A percentile compares a stretch with the other conserved stretches of the same genome.
Conservation (phyloP, 768 basidiomycete genomes). For the Panaeolus papilionaceus region DNA sequence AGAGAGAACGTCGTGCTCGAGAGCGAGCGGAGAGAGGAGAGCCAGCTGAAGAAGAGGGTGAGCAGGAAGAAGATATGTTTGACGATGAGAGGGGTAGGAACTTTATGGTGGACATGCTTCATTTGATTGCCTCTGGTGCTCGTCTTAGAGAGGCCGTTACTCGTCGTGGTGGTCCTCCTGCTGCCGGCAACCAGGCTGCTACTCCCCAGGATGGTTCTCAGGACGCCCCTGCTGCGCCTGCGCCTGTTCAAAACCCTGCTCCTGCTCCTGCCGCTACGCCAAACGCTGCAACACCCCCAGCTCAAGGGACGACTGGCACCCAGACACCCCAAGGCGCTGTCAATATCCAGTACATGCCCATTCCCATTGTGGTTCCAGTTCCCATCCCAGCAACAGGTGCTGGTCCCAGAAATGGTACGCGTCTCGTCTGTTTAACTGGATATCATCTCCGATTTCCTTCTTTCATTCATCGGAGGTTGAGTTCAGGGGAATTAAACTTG, state of each 20-base stretch:
- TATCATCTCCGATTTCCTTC: not conserved
- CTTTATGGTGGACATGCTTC: slow-evolving; percentile 13
- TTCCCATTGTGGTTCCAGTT: slow-evolving; percentile 23
- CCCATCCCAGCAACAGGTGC: not conserved
- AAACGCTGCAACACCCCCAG: slow-evolving; percentile 17
- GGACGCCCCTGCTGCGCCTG: not conserved
- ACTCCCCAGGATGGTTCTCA: not conserved
- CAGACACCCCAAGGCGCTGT: slow-evolving; percentile 19
- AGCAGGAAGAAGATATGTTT: not conserved
- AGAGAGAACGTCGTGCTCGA: slow-evolving; percentile 24
- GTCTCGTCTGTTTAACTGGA: not conserved
- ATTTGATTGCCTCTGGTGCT: slow-evolving; percentile 11
- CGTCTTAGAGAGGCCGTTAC: slow-evolving; percentile 6
- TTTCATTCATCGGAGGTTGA: not conserved
- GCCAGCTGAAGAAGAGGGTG: not conserved
- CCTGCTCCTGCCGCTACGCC: slow-evolving; percentile 16
- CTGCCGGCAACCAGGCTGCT: not conserved
- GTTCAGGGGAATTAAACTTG: not conserved
- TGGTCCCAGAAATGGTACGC: slow-evolving; percentile 6
- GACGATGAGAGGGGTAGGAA: slow-evolving; percentile 3
- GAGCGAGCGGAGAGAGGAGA: slow-evolving; percentile 15
- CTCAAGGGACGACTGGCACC: slow-evolving; percentile 3
- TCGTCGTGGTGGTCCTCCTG: slow-evolving; percentile 9
- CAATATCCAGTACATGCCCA: slow-evolving; percentile 21
- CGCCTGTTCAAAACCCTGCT: slow-evolving; percentile 10